These are phyloP conservation scores for Gastrodia elata DNA, from an alignment of 106 monocot species.

Conservation along the genomic window DNA sequence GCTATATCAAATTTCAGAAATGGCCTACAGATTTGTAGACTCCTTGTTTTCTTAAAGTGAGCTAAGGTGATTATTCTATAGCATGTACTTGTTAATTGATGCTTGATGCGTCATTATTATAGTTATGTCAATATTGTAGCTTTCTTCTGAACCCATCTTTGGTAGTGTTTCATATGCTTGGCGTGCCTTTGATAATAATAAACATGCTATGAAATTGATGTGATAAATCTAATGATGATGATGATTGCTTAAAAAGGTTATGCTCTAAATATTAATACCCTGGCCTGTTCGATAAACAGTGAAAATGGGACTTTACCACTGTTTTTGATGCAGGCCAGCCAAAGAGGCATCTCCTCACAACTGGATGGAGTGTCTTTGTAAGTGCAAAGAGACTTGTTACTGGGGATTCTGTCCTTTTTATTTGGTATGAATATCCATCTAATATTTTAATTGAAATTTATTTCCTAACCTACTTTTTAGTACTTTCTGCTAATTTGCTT, in stretches of 20 bases:
- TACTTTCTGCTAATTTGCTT: neutral
- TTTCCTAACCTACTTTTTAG: neutral
- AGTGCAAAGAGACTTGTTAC: slow-evolving; percentile 89
- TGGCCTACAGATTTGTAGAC: neutral
- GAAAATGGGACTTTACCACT: neutral
- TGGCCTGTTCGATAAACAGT: neutral
- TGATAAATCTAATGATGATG: neutral
- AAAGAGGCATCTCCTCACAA: slow-evolving; percentile 90
- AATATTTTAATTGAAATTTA: neutral
- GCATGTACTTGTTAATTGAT: neutral
- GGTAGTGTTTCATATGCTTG: neutral
- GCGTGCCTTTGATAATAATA: neutral
- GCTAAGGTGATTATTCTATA: neutral
- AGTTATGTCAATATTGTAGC: neutral
- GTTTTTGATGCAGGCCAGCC: slow-evolving; percentile 62
- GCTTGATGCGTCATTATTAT: neutral
- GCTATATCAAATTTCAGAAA: neutral
- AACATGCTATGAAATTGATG: neutral
- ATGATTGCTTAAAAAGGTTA: neutral
- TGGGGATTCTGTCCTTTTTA: slow-evolving; percentile 93
- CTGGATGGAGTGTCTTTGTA: slow-evolving; percentile 95
- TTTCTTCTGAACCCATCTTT: neutral
- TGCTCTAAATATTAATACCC: neutral
- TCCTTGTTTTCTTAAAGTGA: neutral
- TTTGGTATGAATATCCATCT: slow-evolving; percentile 36